Evolutionary conservation across 1,284 basidiomycete species (phyloP).

Genomic region (Mycosarcoma mackinlayi): DNA sequence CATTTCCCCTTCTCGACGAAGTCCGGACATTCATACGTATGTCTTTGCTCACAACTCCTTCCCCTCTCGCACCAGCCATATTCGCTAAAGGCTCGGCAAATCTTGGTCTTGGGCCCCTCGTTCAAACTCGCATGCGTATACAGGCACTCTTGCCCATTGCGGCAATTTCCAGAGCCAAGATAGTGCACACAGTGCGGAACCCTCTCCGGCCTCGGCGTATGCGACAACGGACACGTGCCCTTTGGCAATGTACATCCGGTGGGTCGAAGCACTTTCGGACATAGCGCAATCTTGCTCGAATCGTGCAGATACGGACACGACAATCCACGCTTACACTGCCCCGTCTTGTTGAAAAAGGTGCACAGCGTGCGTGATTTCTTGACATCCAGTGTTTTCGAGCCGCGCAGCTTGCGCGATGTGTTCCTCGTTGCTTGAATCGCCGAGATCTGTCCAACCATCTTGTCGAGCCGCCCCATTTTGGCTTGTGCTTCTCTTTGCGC

Average conservation of each 20-base stretch:
- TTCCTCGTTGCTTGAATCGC: constrained; percentile 48
- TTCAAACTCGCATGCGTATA: constrained; percentile 55
- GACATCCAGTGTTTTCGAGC: constrained; percentile 12
- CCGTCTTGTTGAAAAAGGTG: constrained; percentile 59
- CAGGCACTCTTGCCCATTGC: constrained; percentile 58
- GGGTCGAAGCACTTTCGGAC: constrained; percentile 59
- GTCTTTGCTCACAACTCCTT: constrained; percentile 46
- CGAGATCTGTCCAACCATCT: constrained; percentile 51
- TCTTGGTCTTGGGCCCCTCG: constrained; percentile 24
- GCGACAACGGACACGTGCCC: constrained; percentile 62
- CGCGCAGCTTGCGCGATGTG: constrained; percentile 6
- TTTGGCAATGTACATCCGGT: constrained; percentile 54
- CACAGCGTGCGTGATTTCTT: constrained; percentile 48
- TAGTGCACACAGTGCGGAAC: constrained; percentile 66
- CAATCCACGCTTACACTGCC: constrained; percentile 62
- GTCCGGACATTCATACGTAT: constrained; percentile 65
- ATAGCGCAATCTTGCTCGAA: constrained; percentile 57
- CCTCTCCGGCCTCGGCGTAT: constrained; percentile 48
- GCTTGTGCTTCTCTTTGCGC: constrained; percentile 44
- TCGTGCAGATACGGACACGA: constrained; percentile 65
- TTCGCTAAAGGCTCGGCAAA: constrained; percentile 57
- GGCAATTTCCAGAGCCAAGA: constrained; percentile 47
- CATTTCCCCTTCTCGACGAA: constrained; percentile 61
- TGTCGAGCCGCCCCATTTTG: constrained; percentile 51
- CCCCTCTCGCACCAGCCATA: constrained; percentile 65